These are phyloP conservation scores for Quercus lobata DNA, from an alignment of 331 rosid species.

Conservation along the genomic window DNA sequence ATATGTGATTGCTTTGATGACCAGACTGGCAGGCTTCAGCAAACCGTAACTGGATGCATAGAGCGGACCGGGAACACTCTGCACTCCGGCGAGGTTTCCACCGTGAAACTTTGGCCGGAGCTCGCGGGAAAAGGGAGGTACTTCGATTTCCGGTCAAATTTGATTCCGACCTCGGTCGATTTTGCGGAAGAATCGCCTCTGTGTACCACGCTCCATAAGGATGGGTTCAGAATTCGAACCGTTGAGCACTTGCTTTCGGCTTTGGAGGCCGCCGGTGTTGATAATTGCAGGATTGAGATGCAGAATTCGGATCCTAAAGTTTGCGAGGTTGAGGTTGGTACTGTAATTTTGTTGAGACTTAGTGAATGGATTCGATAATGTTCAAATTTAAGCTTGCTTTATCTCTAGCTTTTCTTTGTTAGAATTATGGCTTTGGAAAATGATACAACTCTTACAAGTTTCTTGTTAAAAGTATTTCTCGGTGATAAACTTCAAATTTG, in stretches of 20 bases:
- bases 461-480: not conserved
- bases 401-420: not conserved
- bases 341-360: constrained; percentile 1
- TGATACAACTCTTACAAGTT: not conserved
- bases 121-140: constrained; percentile 65
- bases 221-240: constrained; percentile 60
- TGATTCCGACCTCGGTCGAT: constrained; percentile 58
- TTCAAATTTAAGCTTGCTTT: not conserved
- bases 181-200: constrained; percentile 60
- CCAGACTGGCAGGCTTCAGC: constrained; percentile 80
- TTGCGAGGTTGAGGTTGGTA: constrained; percentile 50
- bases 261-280: constrained; percentile 76
- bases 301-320: constrained; percentile 34
- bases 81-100: constrained; percentile 62
- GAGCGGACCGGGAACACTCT: constrained; percentile 61
- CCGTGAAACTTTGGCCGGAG: constrained; percentile 68
- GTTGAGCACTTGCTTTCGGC: constrained; percentile 95
- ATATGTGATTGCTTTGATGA: not conserved
- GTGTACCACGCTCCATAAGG: constrained; percentile 66
- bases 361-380: not conserved
- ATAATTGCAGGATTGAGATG: constrained; percentile 80
- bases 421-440: not conserved
- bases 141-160: constrained; percentile 49
- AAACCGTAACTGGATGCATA: constrained; percentile 66
- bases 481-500: not conserved